Evolutionary conservation across 2,329 filamentous ascomycete species (phyloP), one percentile per base, ranked within the genome.

Genomic region (Elsinoe batatas): DNA sequence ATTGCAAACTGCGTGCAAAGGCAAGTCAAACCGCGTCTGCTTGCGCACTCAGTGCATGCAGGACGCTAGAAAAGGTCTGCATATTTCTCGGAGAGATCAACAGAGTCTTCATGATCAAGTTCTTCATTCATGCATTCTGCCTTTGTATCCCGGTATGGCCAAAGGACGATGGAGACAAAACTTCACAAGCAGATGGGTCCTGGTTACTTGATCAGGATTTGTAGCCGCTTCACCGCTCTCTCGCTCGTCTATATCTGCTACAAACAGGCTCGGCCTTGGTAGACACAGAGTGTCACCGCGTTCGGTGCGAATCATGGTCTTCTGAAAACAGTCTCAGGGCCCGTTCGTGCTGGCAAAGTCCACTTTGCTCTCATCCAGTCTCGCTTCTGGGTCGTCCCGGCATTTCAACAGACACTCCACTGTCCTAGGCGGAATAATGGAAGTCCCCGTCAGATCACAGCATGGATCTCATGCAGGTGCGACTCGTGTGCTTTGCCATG

Each of bases 241-340:
- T 51, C 30, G 10, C 32, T 51, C 47, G 47, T 51, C 35, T 51
- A 51, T 51, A 3, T 51, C 38, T 51, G 3, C 47, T 51, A 6
- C 12, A 30, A 30, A 30, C 26, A 30, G 26, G 26, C 7, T 30
- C 5, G 7, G 26, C 26, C 26, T 30, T 30, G 26, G 7, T 7
- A 8, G 7, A 30, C 4, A 30, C 26, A 30, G 26, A 30, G 26
- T 30, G 26, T 8, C 26, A 30, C 26, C 8, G 26, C 7, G 7
- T 30, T 8, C 7, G 26, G 4, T 30, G 26, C 26, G 26, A 30
- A 30, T 30, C 26, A 30, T 8, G 26, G 26, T 7, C 26, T 30
- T 30, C 26, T 30, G 7, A 8, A 30, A 7, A 30, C 7, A 30
- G 5, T 30, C 8, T 30, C 7, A 2, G 2, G 7, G 26, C 26